Evolutionary conservation across 2,329 filamentous ascomycete species (phyloP).

Genomic region (Clarireedia monteithiana): DNA sequence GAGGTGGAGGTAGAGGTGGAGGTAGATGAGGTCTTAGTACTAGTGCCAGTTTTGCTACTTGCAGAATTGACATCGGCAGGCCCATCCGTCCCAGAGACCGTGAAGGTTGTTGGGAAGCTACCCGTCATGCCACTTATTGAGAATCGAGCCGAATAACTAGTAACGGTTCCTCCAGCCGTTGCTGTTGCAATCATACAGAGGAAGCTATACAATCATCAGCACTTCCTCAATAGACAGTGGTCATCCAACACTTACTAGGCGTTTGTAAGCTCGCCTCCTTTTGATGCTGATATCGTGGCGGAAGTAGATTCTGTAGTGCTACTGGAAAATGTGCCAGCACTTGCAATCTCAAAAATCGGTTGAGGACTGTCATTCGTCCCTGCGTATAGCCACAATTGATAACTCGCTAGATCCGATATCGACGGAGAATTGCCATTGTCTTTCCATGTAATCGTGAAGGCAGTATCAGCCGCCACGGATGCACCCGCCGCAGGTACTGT

Average conservation of each 20-base stretch:
- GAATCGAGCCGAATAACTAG: constrained; percentile 56
- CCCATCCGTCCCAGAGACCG: constrained; percentile 32
- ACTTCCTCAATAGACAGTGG: neutral
- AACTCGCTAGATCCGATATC: constrained; percentile 43
- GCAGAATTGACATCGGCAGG: constrained; percentile 24
- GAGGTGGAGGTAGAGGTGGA: neutral
- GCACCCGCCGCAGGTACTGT: constrained; percentile 43
- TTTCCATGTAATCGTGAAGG: constrained; percentile 48
- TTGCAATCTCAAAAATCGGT: neutral
- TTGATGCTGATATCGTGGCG: constrained; percentile 22
- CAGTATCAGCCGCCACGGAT: constrained; percentile 39
- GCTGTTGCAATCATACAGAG: constrained; percentile 50
- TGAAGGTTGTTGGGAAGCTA: constrained; percentile 36
- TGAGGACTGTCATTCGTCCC: constrained; percentile 44
- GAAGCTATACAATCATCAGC: constrained; percentile 37
- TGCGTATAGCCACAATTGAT: constrained; percentile 51
- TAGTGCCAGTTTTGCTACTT: neutral
- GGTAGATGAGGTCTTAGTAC: neutral
- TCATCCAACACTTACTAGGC: constrained; percentile 26
- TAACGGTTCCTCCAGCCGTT: constrained; percentile 45
- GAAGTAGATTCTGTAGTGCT: constrained; percentile 1
- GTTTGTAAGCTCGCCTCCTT: constrained; percentile 24
- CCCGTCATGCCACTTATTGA: constrained; percentile 58
- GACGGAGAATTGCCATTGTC: constrained; percentile 44
- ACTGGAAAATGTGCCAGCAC: neutral